Evolutionary conservation across 2,329 filamentous ascomycete genomes (phyloP).

Genomic region (Alternaria solani): DNA sequence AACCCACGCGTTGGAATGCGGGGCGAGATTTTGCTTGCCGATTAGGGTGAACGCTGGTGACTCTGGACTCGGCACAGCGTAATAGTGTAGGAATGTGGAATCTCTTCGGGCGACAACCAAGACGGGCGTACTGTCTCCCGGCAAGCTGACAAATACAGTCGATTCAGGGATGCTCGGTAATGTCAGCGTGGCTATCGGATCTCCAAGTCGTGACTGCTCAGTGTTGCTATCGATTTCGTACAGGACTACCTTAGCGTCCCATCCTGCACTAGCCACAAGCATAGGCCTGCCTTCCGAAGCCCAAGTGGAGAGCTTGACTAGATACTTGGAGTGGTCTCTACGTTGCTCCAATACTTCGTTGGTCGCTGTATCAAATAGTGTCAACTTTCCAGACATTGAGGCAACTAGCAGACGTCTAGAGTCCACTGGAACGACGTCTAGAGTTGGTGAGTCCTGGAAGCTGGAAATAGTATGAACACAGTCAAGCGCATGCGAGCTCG

Average conservation of each 20-base stretch:
- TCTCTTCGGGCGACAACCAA: slow-evolving; percentile 65
- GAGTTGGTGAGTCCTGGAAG: slow-evolving; percentile 62
- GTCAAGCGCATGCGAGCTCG: slow-evolving; percentile 39
- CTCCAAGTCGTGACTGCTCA: slow-evolving; percentile 42
- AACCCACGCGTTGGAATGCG: slow-evolving; percentile 70
- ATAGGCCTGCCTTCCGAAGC: slow-evolving; percentile 40
- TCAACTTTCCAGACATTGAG: slow-evolving; percentile 67
- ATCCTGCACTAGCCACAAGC: slow-evolving; percentile 65
- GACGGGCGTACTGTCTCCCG: slow-evolving; percentile 56
- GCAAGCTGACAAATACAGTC: slow-evolving; percentile 61
- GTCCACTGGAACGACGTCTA: slow-evolving; percentile 59
- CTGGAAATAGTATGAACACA: slow-evolving; percentile 49
- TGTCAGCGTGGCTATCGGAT: slow-evolving; percentile 54
- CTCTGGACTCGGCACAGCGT: slow-evolving; percentile 47
- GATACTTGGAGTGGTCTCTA: slow-evolving; percentile 67
- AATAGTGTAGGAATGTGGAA: slow-evolving; percentile 67
- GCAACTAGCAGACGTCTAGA: slow-evolving; percentile 60
- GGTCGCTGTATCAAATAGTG: slow-evolving; percentile 55
- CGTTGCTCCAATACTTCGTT: slow-evolving; percentile 57
- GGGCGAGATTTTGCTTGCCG: slow-evolving; percentile 68
- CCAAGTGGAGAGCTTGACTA: slow-evolving; percentile 60
- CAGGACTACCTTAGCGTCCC: slow-evolving; percentile 65
- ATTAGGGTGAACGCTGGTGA: slow-evolving; percentile 47
- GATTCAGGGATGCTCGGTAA: slow-evolving; percentile 66
- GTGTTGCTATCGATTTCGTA: slow-evolving; percentile 53